A percentile compares a stretch with the other conserved stretches of the same genome.
Evolutionary conservation across 2,329 filamentous ascomycete species (phyloP).

Genomic region (Alternaria panax): DNA sequence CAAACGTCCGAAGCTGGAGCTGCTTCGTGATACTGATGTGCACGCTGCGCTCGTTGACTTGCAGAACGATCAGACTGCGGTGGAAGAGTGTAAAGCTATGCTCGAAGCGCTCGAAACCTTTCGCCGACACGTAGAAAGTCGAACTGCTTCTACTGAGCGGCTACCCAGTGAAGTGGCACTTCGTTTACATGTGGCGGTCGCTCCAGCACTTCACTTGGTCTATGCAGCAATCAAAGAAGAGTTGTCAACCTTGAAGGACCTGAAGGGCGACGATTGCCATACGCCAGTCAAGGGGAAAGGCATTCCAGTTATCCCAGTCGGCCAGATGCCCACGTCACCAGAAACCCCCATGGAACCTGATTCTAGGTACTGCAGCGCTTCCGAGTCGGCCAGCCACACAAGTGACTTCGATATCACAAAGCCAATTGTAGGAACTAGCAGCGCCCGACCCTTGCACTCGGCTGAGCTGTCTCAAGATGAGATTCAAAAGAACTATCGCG

Average conservation of each 20-base stretch:
- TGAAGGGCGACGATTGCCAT: not conserved
- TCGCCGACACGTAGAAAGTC: not conserved
- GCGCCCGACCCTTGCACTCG: not conserved
- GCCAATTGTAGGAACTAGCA: not conserved
- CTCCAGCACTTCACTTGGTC: not conserved
- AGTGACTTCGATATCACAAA: not conserved
- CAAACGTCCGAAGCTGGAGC: slow-evolving; percentile 8
- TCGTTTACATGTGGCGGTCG: not conserved
- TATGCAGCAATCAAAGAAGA: not conserved
- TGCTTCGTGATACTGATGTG: not conserved
- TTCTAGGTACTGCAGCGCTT: not conserved
- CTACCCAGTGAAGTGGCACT: not conserved
- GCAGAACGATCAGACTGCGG: not conserved
- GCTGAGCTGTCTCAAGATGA: slow-evolving; percentile 17
- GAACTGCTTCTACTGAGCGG: not conserved
- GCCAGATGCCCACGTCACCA: not conserved
- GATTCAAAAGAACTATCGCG: slow-evolving; percentile 25
- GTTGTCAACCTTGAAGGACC: not conserved
- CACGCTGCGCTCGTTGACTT: not conserved
- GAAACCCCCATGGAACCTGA: not conserved
- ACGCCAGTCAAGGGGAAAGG: not conserved
- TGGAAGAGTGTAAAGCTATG: not conserved
- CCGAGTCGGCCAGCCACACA: not conserved
- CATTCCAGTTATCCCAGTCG: not conserved
- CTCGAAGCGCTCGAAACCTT: not conserved